Evolutionary conservation across 306 rosid genomes (phyloP), one percentile per base, ranked within the genome.

Genomic region (Phaseolus lunatus): DNA sequence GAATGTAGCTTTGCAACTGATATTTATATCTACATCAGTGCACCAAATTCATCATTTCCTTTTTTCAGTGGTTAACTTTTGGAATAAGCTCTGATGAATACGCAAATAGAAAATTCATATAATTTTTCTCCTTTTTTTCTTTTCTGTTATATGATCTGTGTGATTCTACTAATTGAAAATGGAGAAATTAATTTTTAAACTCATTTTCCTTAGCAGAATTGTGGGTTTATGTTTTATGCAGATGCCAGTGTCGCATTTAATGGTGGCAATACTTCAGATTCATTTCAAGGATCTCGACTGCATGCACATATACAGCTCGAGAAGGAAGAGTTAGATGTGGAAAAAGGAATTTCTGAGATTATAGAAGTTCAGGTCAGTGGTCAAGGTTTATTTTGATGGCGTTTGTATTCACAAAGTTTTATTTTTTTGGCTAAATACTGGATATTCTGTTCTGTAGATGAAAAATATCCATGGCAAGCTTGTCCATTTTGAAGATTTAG

Each of bases 401-500:
- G 24, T 11, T 12, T 57, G 57, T 12, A 41, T 13, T 29, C 56
- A 22, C 47, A 1, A 20, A 35, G 37, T 78, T 27, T 5, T 22
- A 18, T 29, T 31, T 26, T 66, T 69, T 72, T 29, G 44, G 63
- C 79, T 90, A 57, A 89, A 66, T 61, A 7, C 31, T 67, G 48
- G 57, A 49, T 79, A 68, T 66, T 82, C 24, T 80, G 79, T 59
- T 78, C 5, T 77, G 27, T 83, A 88, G 94, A 88, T 92, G 94
- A 89, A 90, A 82, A 90, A 81, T 74, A 88, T 92, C 44, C 93
- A 75, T 78, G 89, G 88, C 77, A 90, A 85, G 83, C 85, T 90
- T 76, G 78, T 48, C 71, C 83, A 27, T 15, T 87, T 92, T 70
- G 92, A 92, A 86, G 89, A 84, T 35, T 44, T 86, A 26, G 97